A percentile compares a stretch with the other conserved stretches of the same genome.
Evolutionary conservation across 805 yeast genomes (phyloP).

Genomic region (Kurtzmaniella fragi): DNA sequence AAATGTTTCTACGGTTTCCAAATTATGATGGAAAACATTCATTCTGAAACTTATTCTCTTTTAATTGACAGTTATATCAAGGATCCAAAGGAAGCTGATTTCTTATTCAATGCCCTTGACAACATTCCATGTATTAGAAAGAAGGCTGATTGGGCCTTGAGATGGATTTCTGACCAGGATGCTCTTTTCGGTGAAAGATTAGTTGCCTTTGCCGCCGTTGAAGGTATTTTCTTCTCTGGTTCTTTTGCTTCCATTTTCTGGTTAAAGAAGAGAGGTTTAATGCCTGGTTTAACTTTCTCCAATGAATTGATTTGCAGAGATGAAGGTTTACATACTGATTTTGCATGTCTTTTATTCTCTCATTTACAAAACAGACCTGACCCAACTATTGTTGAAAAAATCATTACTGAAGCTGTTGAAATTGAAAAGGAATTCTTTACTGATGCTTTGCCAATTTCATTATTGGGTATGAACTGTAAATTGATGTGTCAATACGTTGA

Average conservation of each 20-base stretch:
- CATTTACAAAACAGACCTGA: conserved; percentile 90
- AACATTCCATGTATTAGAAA: conserved; percentile 93
- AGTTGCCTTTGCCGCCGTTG: conserved; percentile 98
- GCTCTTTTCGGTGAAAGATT: conserved; percentile 93
- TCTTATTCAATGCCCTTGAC: conserved; percentile 91
- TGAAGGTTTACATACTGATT: conserved; percentile 98
- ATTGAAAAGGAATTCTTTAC: conserved; percentile 93
- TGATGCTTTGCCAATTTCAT: conserved; percentile 89
- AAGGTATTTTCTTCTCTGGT: conserved; percentile 97
- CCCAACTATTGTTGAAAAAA: conserved; percentile 69
- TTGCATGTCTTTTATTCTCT: conserved; percentile 91
- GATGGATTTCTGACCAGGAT: conserved; percentile 89
- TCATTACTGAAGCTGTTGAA: conserved; percentile 90
- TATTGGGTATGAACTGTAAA: conserved; percentile 90
- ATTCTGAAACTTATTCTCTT: conserved; percentile 93
- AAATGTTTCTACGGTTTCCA: conserved; percentile 99
- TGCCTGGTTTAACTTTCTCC: conserved; percentile 98
- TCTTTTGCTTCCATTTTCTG: conserved; percentile 98
- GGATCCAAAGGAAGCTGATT: conserved; percentile 90
- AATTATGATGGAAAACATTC: conserved; percentile 99
- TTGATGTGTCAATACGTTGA: conserved; percentile 98
- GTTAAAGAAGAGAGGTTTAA: conserved; percentile 97
- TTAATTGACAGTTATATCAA: conserved; percentile 93
- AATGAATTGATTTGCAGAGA: conserved; percentile 97
- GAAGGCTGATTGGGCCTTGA: conserved; percentile 98